Percentiles rank a stretch among this genome's conserved stretches.
Evolutionary conservation across 2,329 filamentous ascomycete species (phyloP).

Genomic region (Aspergillus versicolor): DNA sequence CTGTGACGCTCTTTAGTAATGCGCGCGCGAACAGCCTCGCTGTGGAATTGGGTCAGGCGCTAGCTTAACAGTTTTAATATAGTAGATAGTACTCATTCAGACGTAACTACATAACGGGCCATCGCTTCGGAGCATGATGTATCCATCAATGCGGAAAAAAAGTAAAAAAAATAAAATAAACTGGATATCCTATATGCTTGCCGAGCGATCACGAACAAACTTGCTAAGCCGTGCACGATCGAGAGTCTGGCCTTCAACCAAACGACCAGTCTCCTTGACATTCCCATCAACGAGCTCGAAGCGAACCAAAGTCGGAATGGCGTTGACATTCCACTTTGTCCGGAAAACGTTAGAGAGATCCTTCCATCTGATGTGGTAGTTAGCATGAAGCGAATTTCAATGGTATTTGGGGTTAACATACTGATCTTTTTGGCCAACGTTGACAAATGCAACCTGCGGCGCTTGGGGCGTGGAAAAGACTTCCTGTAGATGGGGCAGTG

Average conservation of each 20-base stretch:
- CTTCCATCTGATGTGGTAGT: constrained; percentile 33
- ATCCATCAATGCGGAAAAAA: neutral
- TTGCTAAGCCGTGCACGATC: constrained; percentile 22
- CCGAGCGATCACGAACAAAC: constrained; percentile 19
- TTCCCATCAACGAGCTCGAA: constrained; percentile 32
- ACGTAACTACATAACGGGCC: too few species aligned
- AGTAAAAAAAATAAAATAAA: neutral
- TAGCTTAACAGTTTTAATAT: too few species aligned
- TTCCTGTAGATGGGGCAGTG: constrained; percentile 32
- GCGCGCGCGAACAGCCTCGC: too few species aligned
- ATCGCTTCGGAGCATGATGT: too few species aligned
- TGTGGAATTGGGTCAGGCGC: too few species aligned
- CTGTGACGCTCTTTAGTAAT: too few species aligned
- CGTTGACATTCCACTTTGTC: constrained; percentile 34
- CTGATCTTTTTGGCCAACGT: constrained; percentile 38
- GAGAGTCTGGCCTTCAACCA: constrained; percentile 33
- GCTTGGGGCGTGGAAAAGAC: constrained; percentile 29
- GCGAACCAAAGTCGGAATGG: constrained; percentile 37
- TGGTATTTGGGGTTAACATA: constrained; percentile 19
- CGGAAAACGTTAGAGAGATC: constrained; percentile 34
- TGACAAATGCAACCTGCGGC: constrained; percentile 29
- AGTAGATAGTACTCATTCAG: too few species aligned
- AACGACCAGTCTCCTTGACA: constrained; percentile 31
- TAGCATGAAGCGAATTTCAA: neutral
- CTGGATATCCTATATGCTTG: neutral